These are phyloP conservation scores for Scheffersomyces titani DNA, from an alignment of 1,139 yeast species.

Conservation along the genomic window DNA sequence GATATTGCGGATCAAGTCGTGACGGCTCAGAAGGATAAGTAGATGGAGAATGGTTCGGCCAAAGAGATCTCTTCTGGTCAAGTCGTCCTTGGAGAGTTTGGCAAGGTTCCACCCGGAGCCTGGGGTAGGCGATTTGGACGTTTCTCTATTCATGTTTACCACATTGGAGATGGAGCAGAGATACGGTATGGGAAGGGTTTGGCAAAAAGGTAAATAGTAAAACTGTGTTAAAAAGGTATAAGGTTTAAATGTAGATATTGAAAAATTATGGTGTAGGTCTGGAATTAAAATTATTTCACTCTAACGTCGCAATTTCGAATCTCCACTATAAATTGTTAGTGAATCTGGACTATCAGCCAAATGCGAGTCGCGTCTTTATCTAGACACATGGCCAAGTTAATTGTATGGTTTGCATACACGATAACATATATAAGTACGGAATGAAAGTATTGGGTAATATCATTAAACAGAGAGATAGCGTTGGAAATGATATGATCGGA, in stretches of 20 bases:
- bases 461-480: too few species aligned
- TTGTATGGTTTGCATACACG: neutral
- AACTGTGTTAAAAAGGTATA: neutral
- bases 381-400: neutral
- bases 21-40: constrained; percentile 53
- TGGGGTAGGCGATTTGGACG: constrained; percentile 1
- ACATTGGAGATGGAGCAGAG: constrained; percentile 1
- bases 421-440: neutral
- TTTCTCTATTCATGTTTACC: constrained; percentile 1
- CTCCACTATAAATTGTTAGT: neutral
- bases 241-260: neutral
- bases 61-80: constrained; percentile 62
- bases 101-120: constrained; percentile 14
- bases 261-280: neutral
- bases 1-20: constrained; percentile 46
- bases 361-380: neutral
- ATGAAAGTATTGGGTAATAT: neutral
- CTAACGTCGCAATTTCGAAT: neutral
- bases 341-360: neutral
- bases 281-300: neutral
- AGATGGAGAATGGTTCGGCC: constrained; percentile 73
- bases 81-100: constrained; percentile 40
- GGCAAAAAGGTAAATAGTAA: neutral
- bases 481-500: too few species aligned
- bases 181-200: neutral